Evolutionary conservation across 179 eudicot genomes (phyloP), one percentile per base, ranked within the genome.

Genomic region (Beta lomatogona): DNA sequence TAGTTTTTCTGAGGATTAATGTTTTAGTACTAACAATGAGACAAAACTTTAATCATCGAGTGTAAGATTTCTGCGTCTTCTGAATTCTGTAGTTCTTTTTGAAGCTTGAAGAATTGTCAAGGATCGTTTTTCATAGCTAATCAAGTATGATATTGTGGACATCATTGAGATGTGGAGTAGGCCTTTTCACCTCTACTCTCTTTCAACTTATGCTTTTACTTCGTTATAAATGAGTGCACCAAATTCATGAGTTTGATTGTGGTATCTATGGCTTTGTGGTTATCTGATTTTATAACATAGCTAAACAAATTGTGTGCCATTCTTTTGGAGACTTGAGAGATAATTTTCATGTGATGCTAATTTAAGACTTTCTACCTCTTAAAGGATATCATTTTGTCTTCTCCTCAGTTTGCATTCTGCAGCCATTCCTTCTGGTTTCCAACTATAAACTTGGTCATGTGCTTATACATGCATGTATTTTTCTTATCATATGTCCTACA

Each of bases 131-230:
- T n/a, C 4, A 6, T 50, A 41, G 72, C 13, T 31, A 1, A 7
- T 25, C 48, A 46, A 46, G 15, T 22, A 9, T 45, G 48, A 14
- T 13, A 28, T 77, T 48, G 11, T 25, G 21, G 71, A 45, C 19
- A 63, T 77, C 69, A 77, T 7, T n/a, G 8, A 22, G 19, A 58
- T 57, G 52, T 73, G 76, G 45, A 73, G 61, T 44, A 53, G 5
- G 12, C 2, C 15, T 31, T 15, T 4, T 22, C 1, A 7, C 44
- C 4, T 52, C 41, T 11, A 7, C 10, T 2, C 44, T 58, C 28
- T 57, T 66, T 59, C 67, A 44, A 15, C 4, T 76, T 41, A 13
- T 61, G 18, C 11, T 46, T n/a, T 14, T 2, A 3, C 45, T 41
- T 9, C 9, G 5, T 41, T 21, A 7, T 60, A 11, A 5, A 41